Evolutionary conservation across 2,329 filamentous ascomycete genomes (phyloP), one percentile per base, ranked within the genome.

Genomic region (Paecilomyces niveus): DNA sequence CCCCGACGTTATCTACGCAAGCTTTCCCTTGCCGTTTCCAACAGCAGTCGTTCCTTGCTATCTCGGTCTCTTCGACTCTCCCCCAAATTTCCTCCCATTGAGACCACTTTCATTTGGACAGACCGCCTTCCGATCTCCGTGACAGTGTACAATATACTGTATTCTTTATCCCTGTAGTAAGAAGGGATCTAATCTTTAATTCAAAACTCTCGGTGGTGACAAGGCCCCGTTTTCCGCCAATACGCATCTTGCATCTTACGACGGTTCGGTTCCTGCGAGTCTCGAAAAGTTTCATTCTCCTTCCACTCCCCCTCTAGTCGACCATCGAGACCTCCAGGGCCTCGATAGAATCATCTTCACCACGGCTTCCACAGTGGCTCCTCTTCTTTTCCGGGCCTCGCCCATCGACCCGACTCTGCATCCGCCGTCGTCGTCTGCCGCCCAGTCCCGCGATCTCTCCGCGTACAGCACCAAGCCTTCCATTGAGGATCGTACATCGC

Each of bases 291-390:
- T 45, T 45, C 32, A 51, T 45, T 39, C n/a, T 54, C 33, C 51
- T 32, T 35, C 54, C 59, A 31, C 55, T 45, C 39, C 35, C 35
- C 49, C 62, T 57, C 61, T 65, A 67, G 73, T 72, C 71, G 70
- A 70, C 39, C n/a, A 45, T 73, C 63, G 62, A 58, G 55, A 56
- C 58, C 54, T 66, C 61, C 68, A 68, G 67, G 63, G 71, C 72
- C 71, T 73, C 61, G 64, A 70, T 64, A 50, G 54, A 26, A 52
- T 24, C 22, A 62, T 67, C 70, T 67, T 67, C 67, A 74, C 62
- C 68, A 83, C 80, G 80, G 79, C 83, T 77, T 85, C 81, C 74
- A 81, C 82, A 69, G 80, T 85, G 74, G 82, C 81, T 75, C 79
- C 80, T 68, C 75, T 84, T 69, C 76, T 84, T 59, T 84, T 83